Percentiles rank a stretch among this genome's conserved stretches.
Evolutionary conservation across 2,329 filamentous ascomycete genomes (phyloP).

Genomic region (Colletotrichum liriopes): DNA sequence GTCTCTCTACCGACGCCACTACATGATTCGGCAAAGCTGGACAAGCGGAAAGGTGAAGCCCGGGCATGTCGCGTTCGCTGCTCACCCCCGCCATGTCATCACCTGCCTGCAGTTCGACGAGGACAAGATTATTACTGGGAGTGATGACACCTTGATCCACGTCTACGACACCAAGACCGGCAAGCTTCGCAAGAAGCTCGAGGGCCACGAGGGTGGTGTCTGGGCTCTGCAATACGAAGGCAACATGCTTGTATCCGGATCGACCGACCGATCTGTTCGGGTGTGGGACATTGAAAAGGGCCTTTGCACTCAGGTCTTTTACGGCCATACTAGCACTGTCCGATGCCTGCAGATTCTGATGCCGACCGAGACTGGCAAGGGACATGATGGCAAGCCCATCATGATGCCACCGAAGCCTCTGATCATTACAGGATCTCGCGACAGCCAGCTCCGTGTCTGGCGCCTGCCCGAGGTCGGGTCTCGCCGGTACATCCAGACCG

Average conservation of each 20-base stretch:
- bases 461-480: constrained; percentile 88
- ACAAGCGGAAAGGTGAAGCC: constrained; percentile 89
- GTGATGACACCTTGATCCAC: constrained; percentile 97
- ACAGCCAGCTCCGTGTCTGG: constrained; percentile 96
- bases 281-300: constrained; percentile 98
- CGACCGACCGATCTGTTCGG: constrained; percentile 97
- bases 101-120: constrained; percentile 98
- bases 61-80: constrained; percentile 94
- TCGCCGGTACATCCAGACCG: constrained; percentile 83
- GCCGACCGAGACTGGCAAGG: constrained; percentile 83
- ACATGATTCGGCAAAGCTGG: constrained; percentile 93
- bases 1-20: constrained; percentile 92
- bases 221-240: constrained; percentile 98
- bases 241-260: constrained; percentile 94
- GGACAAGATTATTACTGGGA: constrained; percentile 97
- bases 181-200: constrained; percentile 84
- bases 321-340: constrained; percentile 97
- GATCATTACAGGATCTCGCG: constrained; percentile 96
- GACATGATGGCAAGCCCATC: constrained; percentile 79
- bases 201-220: constrained; percentile 96
- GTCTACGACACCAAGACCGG: constrained; percentile 98
- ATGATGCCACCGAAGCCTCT: constrained; percentile 96
- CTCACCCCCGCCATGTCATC: constrained; percentile 95
- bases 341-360: constrained; percentile 95
- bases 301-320: constrained; percentile 94